Base-by-base conservation (phyloP, 2,329 filamentous ascomycete species). In the Colletotrichum sansevieriae region DNA sequence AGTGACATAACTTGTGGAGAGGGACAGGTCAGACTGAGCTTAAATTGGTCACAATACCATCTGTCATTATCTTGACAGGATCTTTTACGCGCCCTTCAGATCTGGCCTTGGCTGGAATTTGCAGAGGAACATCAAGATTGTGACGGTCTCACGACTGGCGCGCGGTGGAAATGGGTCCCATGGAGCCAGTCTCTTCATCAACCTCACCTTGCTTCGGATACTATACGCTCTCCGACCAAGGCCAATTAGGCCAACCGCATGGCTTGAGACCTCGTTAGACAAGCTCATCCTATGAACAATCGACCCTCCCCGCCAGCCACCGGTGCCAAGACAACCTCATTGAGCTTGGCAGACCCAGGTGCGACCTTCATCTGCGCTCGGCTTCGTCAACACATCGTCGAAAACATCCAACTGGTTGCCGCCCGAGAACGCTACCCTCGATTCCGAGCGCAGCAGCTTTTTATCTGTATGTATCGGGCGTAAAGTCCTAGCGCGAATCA, bases 1-100 rank as follows among this genome's bases (percentile, higher is more conserved):
- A 58, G 60, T 68, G 65, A 68, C 52, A 64, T 59, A 64, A 68
- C 51, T 25, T 58, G 44, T 67, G 64, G 58, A 51, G 64, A 33
- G 41, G 1, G 20, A 65, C 20, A 29, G 37, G 18, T 43, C 55
- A 37, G 37, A 51, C 51, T 43, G 44, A 25, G 20, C 51, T 33
- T 18, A 10, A 44, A 35, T 57, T 25, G 39, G 55, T 47, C 39
- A 54, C 12, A 47, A 15, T 52, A 35, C 33, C 60, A 58, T 58
- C 46, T 46, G 44, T 37, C 39, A 41, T 29, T 39, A 33, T 56
- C 56, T 33, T 39, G 47, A 55, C 35, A 20, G 25, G 41, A 35
- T 41, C 33, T 20, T 51, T 18, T 8, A 22, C 15, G n/a, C 20
- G 46, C 33, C 33, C 62, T 59, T 39, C 18, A 41, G 18, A 55